phyloP scores from a whole-genome alignment of 2,329 filamentous ascomycete genomes.

The Calonectria pseudoreteaudii region DNA sequence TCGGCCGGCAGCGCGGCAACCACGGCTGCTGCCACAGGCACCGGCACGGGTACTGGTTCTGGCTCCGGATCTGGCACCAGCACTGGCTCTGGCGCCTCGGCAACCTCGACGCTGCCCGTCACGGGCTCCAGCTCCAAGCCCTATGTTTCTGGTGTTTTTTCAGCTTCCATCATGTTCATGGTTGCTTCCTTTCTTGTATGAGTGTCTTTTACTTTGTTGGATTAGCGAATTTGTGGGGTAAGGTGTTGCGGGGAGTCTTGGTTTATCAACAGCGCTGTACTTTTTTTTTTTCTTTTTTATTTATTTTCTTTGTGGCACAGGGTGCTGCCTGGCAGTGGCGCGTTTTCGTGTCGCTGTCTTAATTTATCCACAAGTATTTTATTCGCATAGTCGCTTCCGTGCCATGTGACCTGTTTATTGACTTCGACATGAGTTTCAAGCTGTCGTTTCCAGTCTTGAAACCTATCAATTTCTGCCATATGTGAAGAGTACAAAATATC shows the following conservation, averaged over 20 bases:
- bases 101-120: neutral
- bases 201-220: neutral
- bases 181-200: slow-evolving; percentile 5
- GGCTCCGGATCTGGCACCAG: neutral
- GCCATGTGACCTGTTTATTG: neutral
- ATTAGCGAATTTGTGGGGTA: neutral
- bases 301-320: neutral
- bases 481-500: too few relatives aligned
- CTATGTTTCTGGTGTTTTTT: neutral
- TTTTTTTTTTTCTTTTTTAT: neutral
- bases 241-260: neutral
- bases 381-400: neutral
- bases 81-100: neutral
- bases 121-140: neutral
- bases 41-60: neutral
- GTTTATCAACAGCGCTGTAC: neutral
- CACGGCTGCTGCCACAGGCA: neutral
- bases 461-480: too few relatives aligned
- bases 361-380: neutral
- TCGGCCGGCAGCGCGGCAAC: neutral
- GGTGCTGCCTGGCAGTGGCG: neutral
- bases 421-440: neutral
- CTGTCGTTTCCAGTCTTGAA: neutral
- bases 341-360: neutral
- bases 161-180: neutral